These are phyloP conservation scores for Coemansia sp. DNA, from an alignment of 371 early-diverging fungal genomes.

Conservation along the genomic window DNA sequence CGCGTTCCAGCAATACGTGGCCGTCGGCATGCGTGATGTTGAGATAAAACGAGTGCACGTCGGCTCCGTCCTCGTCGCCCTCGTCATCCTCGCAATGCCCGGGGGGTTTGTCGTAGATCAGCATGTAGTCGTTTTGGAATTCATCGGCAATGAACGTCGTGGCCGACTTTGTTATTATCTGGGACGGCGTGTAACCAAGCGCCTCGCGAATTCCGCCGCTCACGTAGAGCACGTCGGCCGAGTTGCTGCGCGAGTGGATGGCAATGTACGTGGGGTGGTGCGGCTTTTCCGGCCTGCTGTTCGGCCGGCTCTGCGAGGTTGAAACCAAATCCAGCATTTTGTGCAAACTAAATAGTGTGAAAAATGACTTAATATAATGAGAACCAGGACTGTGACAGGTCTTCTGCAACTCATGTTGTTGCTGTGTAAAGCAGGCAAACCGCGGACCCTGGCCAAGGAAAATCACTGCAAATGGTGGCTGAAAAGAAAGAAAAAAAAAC, in stretches of 20 bases:
- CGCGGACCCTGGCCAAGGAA: too few species aligned
- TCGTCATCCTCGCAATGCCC: neutral
- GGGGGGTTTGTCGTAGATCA: constrained; percentile 18
- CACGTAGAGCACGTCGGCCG: constrained; percentile 31
- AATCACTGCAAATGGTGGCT: too few species aligned
- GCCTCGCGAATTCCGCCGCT: constrained; percentile 29
- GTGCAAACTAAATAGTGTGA: too few species aligned
- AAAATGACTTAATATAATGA: too few species aligned
- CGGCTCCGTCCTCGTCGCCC: constrained; percentile 26
- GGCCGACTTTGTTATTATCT: constrained; percentile 16
- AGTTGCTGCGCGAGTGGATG: constrained; percentile 23
- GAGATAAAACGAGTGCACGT: constrained; percentile 31
- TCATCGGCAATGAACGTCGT: constrained; percentile 28
- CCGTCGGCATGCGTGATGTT: constrained; percentile 23
- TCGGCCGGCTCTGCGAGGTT: too few species aligned
- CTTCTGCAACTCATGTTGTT: too few species aligned
- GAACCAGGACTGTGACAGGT: too few species aligned
- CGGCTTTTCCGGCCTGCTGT: neutral
- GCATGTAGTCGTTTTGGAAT: constrained; percentile 21
- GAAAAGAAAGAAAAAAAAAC: too few species aligned
- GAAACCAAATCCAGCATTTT: neutral
- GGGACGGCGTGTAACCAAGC: constrained; percentile 25
- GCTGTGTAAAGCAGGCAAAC: too few species aligned
- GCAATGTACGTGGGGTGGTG: constrained; percentile 27
- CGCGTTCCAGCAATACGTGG: constrained; percentile 17